Conservation (phyloP, 805 yeast genomes). For the Suhomyces faveliae region DNA sequence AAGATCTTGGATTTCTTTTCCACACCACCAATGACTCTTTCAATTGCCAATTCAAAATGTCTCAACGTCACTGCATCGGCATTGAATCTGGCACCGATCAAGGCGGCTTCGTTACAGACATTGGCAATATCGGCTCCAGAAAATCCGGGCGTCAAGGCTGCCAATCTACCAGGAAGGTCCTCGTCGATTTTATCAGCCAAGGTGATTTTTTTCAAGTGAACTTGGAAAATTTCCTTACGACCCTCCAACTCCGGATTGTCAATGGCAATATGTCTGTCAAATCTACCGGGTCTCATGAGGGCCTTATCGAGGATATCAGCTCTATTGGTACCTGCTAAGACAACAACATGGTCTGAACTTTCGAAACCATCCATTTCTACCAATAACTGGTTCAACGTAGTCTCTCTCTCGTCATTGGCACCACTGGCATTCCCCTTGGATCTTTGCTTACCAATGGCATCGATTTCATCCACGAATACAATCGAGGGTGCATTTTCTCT, state of each 20-base stretch:
- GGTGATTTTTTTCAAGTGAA: slow-evolving; percentile 74
- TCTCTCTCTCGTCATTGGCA: slow-evolving; percentile 95
- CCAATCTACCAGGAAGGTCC: slow-evolving; percentile 76
- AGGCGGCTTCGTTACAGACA: slow-evolving; percentile 95
- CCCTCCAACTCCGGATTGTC: slow-evolving; percentile 96
- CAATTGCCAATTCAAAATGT: slow-evolving; percentile 95
- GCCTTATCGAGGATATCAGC: slow-evolving; percentile 93
- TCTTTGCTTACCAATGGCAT: slow-evolving; percentile 95
- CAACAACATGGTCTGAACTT: slow-evolving; percentile 89
- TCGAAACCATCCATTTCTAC: slow-evolving; percentile 99
- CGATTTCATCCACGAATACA: slow-evolving; percentile 97
- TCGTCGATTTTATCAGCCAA: slow-evolving; percentile 45
- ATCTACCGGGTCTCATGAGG: slow-evolving; percentile 94
- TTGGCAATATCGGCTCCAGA: slow-evolving; percentile 99
- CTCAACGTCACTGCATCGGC: slow-evolving; percentile 64
- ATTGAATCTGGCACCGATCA: slow-evolving; percentile 88
- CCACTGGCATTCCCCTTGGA: slow-evolving; percentile 74
- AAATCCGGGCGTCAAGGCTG: slow-evolving; percentile 97
- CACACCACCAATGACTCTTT: slow-evolving; percentile 94
- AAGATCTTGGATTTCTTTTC: slow-evolving; percentile 86
- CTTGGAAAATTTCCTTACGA: slow-evolving; percentile 86
- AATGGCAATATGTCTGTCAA: slow-evolving; percentile 87
- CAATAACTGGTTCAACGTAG: slow-evolving; percentile 89
- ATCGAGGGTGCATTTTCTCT: slow-evolving; percentile 93
- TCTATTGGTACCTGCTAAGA: slow-evolving; percentile 95